A percentile compares a stretch with the other conserved stretches of the same genome.
Evolutionary conservation across 805 yeast species (phyloP).

Genomic region (Lachancea meyersii): DNA sequence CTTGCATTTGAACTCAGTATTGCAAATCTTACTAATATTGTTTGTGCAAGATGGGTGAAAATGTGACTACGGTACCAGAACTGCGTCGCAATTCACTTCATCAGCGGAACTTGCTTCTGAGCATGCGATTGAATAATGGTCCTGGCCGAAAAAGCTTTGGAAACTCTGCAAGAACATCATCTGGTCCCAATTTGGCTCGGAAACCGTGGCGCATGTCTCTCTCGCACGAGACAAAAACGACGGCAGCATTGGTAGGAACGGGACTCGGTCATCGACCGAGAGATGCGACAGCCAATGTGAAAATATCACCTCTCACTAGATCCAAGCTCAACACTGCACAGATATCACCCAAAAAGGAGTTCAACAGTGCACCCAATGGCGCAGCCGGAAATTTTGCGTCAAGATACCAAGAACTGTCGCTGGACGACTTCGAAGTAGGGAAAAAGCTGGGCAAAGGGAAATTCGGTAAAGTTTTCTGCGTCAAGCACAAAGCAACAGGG

Average conservation of each 20-base stretch:
- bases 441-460: constrained; percentile 86
- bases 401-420: constrained; percentile 9
- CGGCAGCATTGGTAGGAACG: background rate
- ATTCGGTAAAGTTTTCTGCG: constrained; percentile 89
- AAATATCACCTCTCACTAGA: constrained; percentile 3
- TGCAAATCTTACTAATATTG: too few relatives aligned
- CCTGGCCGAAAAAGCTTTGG: constrained; percentile 10
- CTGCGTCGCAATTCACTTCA: constrained; percentile 19
- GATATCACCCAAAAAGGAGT: background rate
- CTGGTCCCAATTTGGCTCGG: background rate
- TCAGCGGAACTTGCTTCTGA: constrained; percentile 22
- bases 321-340: background rate
- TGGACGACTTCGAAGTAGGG: constrained; percentile 76
- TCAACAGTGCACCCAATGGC: background rate
- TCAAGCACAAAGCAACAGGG: constrained; percentile 65
- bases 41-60: background rate
- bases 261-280: background rate
- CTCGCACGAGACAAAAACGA: background rate
- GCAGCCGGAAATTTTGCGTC: constrained; percentile 1
- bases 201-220: constrained; percentile 7
- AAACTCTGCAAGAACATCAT: background rate
- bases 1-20: too few relatives aligned
- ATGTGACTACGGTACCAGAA: constrained; percentile 10
- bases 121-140: constrained; percentile 19
- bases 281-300: background rate